These are phyloP conservation scores for Aspergillus fischeri DNA, from an alignment of 2,329 filamentous ascomycete species.

Conservation along the genomic window DNA sequence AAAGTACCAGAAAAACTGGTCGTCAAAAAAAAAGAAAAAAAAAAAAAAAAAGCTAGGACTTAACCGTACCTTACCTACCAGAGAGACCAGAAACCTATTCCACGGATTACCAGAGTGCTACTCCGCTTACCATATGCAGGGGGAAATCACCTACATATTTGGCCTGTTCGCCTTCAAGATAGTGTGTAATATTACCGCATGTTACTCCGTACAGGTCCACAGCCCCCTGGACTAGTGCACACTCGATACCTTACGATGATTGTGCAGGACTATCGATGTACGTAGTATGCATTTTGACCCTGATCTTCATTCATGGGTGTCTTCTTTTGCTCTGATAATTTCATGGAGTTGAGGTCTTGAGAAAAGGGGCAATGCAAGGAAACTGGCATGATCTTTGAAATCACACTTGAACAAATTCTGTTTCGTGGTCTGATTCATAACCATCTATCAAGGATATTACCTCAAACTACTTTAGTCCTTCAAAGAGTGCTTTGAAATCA, in stretches of 20 bases:
- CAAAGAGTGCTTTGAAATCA: neutral
- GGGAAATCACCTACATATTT: neutral
- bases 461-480: neutral
- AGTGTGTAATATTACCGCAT: neutral
- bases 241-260: too few relatives aligned
- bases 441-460: neutral
- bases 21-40: neutral
- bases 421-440: neutral
- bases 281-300: neutral
- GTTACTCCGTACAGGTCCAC: neutral
- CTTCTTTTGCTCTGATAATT: neutral
- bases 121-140: neutral
- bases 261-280: too few relatives aligned
- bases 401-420: neutral
- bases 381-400: neutral
- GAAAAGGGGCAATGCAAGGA: neutral
- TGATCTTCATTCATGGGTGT: neutral
- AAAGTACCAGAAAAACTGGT: neutral
- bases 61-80: neutral
- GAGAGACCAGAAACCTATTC: neutral
- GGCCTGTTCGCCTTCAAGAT: neutral
- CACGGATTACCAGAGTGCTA: neutral
- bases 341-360: neutral
- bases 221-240: neutral
- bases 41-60: too few relatives aligned